Conservation (phyloP, 768 basidiomycete species). For the Cystobasidium tubakii region DNA sequence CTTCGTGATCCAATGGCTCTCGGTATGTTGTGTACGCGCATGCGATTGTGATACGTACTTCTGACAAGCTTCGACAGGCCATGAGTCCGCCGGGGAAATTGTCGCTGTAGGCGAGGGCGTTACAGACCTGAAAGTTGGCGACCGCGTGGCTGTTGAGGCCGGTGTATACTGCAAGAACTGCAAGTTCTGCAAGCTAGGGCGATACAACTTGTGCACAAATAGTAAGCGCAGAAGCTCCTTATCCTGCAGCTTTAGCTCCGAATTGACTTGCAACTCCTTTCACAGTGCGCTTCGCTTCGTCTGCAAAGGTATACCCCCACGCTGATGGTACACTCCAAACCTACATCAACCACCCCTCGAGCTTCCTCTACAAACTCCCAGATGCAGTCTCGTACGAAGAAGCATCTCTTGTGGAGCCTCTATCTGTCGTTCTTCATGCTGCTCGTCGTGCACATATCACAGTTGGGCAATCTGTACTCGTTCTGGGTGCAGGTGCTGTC, state of each 20-base stretch:
- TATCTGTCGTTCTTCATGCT: slow-evolving; percentile 76
- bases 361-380: slow-evolving; percentile 53
- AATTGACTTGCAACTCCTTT: too few relatives aligned
- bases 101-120: slow-evolving; percentile 50
- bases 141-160: slow-evolving; percentile 61
- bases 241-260: too few relatives aligned
- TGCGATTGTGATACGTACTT: neutral
- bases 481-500: slow-evolving; percentile 88
- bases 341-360: slow-evolving; percentile 72
- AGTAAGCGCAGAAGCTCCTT: too few relatives aligned
- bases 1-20: slow-evolving; percentile 79
- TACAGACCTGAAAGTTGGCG: slow-evolving; percentile 47
- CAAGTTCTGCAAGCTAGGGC: slow-evolving; percentile 54
- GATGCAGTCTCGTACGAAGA: slow-evolving; percentile 68
- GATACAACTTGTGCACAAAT: slow-evolving; percentile 86
- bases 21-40: slow-evolving; percentile 51
- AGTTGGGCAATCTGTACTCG: slow-evolving; percentile 66
- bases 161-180: slow-evolving; percentile 74
- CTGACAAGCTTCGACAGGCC: slow-evolving; percentile 56
- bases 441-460: slow-evolving; percentile 52
- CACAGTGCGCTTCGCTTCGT: slow-evolving; percentile 77
- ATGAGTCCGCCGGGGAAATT: slow-evolving; percentile 51
- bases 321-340: slow-evolving; percentile 84
- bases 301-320: slow-evolving; percentile 86
- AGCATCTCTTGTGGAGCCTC: slow-evolving; percentile 85